Evolutionary conservation across 164 flowering plant species (phyloP).

Genomic region (Cinnamomum micranthum): DNA sequence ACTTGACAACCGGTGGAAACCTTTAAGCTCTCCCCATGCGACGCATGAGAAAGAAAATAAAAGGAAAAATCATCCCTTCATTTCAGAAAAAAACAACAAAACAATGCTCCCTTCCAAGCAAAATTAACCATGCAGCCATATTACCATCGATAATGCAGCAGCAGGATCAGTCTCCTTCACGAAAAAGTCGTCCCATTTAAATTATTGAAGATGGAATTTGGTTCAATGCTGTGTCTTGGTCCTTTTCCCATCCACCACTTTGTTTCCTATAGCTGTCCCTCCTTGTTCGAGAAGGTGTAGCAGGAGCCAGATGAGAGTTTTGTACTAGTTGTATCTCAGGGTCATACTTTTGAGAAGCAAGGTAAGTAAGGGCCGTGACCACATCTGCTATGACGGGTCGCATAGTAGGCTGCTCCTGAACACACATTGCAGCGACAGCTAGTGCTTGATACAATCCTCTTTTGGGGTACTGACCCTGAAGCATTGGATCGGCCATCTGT

Average conservation of each 20-base stretch:
- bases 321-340: slow-evolving; percentile 46
- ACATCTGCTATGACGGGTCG: slow-evolving; percentile 83
- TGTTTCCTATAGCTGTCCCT: slow-evolving; percentile 22
- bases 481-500: slow-evolving; percentile 77
- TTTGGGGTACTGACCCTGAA: slow-evolving; percentile 72
- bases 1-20: slow-evolving; percentile 19
- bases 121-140: neutral
- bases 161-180: neutral
- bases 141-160: neutral
- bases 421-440: slow-evolving; percentile 93
- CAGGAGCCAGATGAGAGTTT: slow-evolving; percentile 33
- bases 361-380: slow-evolving; percentile 75
- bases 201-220: slow-evolving; percentile 1
- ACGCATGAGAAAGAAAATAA: neutral
- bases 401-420: slow-evolving; percentile 81
- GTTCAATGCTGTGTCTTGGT: slow-evolving; percentile 13
- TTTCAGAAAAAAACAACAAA: neutral
- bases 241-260: slow-evolving; percentile 16
- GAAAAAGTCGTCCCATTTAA: too few relatives aligned
- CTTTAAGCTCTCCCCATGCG: neutral
- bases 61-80: slow-evolving; percentile 1
- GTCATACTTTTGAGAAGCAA: slow-evolving; percentile 60
- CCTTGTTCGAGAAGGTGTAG: slow-evolving; percentile 41
- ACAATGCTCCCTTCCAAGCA: slow-evolving; percentile 1
- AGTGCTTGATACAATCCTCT: slow-evolving; percentile 90